phyloP scores from a whole-genome alignment of 768 basidiomycete species.

The Phaffia tasmanica region DNA sequence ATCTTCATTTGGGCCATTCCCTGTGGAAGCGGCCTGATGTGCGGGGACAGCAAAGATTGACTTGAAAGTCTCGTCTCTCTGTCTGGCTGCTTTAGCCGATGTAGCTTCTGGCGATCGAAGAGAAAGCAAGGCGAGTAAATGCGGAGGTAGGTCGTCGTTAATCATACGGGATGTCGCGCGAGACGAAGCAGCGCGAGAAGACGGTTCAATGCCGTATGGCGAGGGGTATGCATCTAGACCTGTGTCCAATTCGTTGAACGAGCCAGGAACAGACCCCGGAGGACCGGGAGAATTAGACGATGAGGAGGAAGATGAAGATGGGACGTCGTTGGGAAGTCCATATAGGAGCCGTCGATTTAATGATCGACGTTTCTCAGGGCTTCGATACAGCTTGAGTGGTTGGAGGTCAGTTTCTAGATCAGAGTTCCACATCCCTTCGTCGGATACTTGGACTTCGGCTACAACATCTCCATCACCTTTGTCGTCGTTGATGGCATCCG shows the following conservation, averaged over 20 bases:
- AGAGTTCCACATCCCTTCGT: constrained; percentile 1
- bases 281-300: too few species aligned
- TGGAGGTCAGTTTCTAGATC: constrained; percentile 1
- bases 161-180: background rate
- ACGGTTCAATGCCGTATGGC: too few species aligned
- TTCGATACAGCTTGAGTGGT: too few species aligned
- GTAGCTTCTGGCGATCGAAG: constrained; percentile 20
- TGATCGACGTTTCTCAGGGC: too few species aligned
- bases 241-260: background rate
- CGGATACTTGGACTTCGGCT: background rate
- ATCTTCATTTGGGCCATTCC: background rate
- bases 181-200: background rate
- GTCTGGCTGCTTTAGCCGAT: background rate
- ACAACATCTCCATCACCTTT: background rate
- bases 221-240: background rate
- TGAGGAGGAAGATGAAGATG: background rate
- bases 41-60: constrained; percentile 8
- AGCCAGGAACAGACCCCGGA: too few species aligned
- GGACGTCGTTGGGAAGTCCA: constrained; percentile 8
- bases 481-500: background rate
- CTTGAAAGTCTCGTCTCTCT: constrained; percentile 4
- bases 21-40: background rate
- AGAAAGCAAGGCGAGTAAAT: constrained; percentile 23
- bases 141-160: constrained; percentile 16
- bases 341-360: background rate